A percentile compares a stretch with the other conserved stretches of the same genome.
Conservation (phyloP, 257 asterid genomes). For the Plantago major region DNA sequence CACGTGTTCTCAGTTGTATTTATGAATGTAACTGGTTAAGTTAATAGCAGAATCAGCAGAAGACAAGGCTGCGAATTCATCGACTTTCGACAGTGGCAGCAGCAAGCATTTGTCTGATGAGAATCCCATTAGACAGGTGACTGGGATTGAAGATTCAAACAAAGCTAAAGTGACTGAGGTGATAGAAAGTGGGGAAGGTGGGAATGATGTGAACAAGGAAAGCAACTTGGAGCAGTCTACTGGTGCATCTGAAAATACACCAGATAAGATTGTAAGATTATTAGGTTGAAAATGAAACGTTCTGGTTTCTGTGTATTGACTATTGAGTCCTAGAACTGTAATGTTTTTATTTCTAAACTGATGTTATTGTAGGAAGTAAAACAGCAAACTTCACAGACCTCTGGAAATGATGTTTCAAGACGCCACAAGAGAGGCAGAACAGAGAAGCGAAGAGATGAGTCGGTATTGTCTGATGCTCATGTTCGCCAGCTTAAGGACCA, state of each 20-base stretch:
- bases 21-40: slow-evolving; percentile 3
- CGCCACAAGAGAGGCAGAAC: slow-evolving; percentile 31
- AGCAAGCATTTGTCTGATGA: slow-evolving; percentile 28
- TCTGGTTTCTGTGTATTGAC: background rate
- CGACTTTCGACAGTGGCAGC: slow-evolving; percentile 19
- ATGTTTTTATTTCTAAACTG: no score
- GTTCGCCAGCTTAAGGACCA: slow-evolving; percentile 79
- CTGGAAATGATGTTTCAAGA: slow-evolving; percentile 34
- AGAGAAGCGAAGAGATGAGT: slow-evolving; percentile 40
- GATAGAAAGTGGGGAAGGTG: slow-evolving; percentile 15
- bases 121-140: slow-evolving; percentile 56
- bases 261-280: slow-evolving; percentile 33
- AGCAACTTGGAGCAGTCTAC: slow-evolving; percentile 21
- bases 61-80: slow-evolving; percentile 26
- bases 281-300: slow-evolving; percentile 1
- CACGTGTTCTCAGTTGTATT: slow-evolving; percentile 4
- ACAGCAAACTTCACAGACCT: slow-evolving; percentile 33
- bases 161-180: slow-evolving; percentile 26
- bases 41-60: slow-evolving; percentile 31
- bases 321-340: no score
- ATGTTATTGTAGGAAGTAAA: slow-evolving; percentile 30
- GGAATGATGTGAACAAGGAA: slow-evolving; percentile 26
- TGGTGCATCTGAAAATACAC: slow-evolving; percentile 25
- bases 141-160: slow-evolving; percentile 22
- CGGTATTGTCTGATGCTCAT: slow-evolving; percentile 43